phyloP scores from a whole-genome alignment of 129 eudicot species.

The Flaveria sonorensis region DNA sequence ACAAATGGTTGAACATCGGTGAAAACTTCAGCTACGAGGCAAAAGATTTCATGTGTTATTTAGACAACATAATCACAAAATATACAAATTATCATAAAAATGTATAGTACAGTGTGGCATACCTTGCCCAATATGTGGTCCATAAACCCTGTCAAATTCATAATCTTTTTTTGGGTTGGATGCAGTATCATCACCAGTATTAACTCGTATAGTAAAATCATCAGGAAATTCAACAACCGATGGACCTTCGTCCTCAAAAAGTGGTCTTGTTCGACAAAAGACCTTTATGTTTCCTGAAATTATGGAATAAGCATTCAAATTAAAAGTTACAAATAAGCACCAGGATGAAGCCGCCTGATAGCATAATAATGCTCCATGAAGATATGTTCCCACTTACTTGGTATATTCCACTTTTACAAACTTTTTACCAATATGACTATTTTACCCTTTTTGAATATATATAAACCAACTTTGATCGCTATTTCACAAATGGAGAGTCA shows the following conservation, averaged over 20 bases:
- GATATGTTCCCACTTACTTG: not conserved
- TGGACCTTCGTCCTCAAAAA: slow-evolving; percentile 96
- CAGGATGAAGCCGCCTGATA: slow-evolving; percentile 19
- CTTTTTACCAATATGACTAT: slow-evolving; percentile 2
- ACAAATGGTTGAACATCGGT: slow-evolving; percentile 96
- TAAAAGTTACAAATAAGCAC: not conserved
- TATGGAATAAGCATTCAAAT: not conserved
- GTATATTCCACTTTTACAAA: slow-evolving; percentile 1
- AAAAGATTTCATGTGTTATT: slow-evolving; percentile 20
- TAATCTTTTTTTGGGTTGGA: slow-evolving; percentile 92
- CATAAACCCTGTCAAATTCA: slow-evolving; percentile 97
- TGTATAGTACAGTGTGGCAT: slow-evolving; percentile 18
- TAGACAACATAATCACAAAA: slow-evolving; percentile 17
- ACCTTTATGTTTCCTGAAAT: slow-evolving; percentile 88
- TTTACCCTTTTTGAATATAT: not conserved
- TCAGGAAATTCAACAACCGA: slow-evolving; percentile 90
- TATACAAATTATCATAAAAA: slow-evolving; percentile 24
- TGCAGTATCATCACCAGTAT: slow-evolving; percentile 74
- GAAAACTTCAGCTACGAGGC: slow-evolving; percentile 85
- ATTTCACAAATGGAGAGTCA: slow-evolving; percentile 17
- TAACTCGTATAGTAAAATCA: slow-evolving; percentile 71
- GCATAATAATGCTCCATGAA: not conserved
- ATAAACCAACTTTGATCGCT: slow-evolving; percentile 6
- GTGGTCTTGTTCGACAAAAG: slow-evolving; percentile 91
- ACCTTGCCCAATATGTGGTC: slow-evolving; percentile 99